Conservation (phyloP, 169 alveolate genomes). For the Toxoplasma gondii region DNA sequence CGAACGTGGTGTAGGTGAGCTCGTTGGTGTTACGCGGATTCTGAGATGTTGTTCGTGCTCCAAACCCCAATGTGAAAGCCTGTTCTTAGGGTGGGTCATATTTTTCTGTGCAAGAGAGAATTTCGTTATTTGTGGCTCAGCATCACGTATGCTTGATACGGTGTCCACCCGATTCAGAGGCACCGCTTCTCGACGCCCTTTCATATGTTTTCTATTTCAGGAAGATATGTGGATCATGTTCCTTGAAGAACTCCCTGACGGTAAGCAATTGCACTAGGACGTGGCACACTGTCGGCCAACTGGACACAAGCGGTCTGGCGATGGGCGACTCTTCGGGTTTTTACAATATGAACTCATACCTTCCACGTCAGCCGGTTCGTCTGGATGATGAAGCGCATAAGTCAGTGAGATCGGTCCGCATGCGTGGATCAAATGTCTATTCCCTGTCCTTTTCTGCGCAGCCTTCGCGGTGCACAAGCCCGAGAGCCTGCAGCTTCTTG, state of each 20-base stretch:
- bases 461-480: constrained; percentile 18
- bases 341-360: neutral
- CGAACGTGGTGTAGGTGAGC: no score
- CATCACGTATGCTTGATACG: no score
- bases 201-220: constrained; percentile 49
- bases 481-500: constrained; percentile 52
- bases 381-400: neutral
- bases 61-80: no score
- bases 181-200: no score
- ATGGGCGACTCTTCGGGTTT: neutral
- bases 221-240: constrained; percentile 88
- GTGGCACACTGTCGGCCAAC: neutral
- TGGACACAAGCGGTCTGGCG: neutral
- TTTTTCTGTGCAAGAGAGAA: no score
- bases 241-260: constrained; percentile 82
- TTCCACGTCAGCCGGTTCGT: neutral
- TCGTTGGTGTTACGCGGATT: no score
- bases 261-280: neutral
- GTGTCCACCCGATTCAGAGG: no score
- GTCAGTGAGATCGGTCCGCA: no score
- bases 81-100: no score
- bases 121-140: no score
- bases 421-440: no score
- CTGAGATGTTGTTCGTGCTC: no score
- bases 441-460: neutral